Percentiles rank a stretch among this genome's conserved stretches.
Conservation (phyloP, 805 yeast genomes). For the Metahyphopichia silvanorum region DNA sequence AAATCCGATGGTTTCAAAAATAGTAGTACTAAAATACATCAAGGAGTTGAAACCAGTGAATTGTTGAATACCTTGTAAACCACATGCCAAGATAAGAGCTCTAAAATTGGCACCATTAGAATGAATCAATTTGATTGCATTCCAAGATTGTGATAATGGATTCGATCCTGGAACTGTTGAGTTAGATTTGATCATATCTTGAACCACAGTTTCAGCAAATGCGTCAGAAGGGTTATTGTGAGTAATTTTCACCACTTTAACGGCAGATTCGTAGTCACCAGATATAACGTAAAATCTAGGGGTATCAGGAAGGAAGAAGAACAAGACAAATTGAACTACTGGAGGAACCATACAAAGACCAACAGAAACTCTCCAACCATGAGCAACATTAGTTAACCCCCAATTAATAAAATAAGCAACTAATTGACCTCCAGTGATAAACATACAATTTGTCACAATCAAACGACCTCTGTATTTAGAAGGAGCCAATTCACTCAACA, state of each 20-base stretch:
- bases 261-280: constrained; percentile 64
- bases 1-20: constrained; percentile 89
- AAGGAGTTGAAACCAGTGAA: constrained; percentile 95
- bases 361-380: constrained; percentile 93
- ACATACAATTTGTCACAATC: constrained; percentile 82
- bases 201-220: constrained; percentile 62
- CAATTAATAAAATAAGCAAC: constrained; percentile 94
- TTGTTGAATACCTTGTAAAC: constrained; percentile 94
- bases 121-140: constrained; percentile 62
- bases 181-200: constrained; percentile 54
- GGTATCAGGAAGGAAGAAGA: constrained; percentile 89
- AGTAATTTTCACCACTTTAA: constrained; percentile 57
- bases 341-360: constrained; percentile 91
- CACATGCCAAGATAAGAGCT: constrained; percentile 88
- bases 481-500: constrained; percentile 91
- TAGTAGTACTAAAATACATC: constrained; percentile 92
- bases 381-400: constrained; percentile 65
- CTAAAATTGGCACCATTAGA: constrained; percentile 75
- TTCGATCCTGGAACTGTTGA: constrained; percentile 39
- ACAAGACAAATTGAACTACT: constrained; percentile 67
- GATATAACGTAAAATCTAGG: constrained; percentile 85
- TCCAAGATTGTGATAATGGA: constrained; percentile 50
- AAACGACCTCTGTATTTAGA: constrained; percentile 86
- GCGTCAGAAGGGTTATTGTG: constrained; percentile 63
- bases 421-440: constrained; percentile 93